A percentile compares a stretch with the other conserved stretches of the same genome.
Conservation (phyloP, 1,139 yeast species). For the Saccharomyces pastorianus region DNA sequence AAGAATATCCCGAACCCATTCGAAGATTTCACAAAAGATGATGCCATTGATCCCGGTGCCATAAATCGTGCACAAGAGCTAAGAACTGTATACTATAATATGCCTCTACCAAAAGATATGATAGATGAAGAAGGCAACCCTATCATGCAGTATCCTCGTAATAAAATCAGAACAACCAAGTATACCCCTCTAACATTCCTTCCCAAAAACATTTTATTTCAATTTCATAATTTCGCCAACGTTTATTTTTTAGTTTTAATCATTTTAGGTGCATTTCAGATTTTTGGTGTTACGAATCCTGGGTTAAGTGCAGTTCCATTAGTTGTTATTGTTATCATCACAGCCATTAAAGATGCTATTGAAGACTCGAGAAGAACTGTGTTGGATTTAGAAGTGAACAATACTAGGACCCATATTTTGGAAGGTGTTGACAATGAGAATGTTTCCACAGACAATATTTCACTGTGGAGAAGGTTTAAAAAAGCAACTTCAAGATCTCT, state of each 20-base stretch:
- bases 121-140: constrained; percentile 61
- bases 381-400: constrained; percentile 78
- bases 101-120: constrained; percentile 55
- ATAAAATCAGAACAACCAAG: too few species aligned
- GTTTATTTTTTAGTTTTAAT: constrained; percentile 28
- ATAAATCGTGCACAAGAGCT: constrained; percentile 28
- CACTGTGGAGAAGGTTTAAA: constrained; percentile 54
- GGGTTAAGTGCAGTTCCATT: constrained; percentile 90
- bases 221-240: too few species aligned
- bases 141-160: constrained; percentile 10
- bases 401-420: constrained; percentile 73
- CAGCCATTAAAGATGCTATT: constrained; percentile 87
- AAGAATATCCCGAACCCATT: constrained; percentile 29
- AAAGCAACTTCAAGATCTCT: constrained; percentile 39
- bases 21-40: constrained; percentile 18
- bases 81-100: constrained; percentile 59
- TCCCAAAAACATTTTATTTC: too few species aligned
- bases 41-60: constrained; percentile 11
- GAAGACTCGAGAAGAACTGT: constrained; percentile 85
- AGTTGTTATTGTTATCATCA: constrained; percentile 79
- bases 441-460: constrained; percentile 53
- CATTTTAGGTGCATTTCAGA: constrained; percentile 77
- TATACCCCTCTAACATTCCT: too few species aligned
- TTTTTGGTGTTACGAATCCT: constrained; percentile 87
- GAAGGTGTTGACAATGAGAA: constrained; percentile 66